A percentile compares a stretch with the other conserved stretches of the same genome.
Conservation (phyloP, 495 filamentous ascomycete genomes). For the Podospora appendiculata region DNA sequence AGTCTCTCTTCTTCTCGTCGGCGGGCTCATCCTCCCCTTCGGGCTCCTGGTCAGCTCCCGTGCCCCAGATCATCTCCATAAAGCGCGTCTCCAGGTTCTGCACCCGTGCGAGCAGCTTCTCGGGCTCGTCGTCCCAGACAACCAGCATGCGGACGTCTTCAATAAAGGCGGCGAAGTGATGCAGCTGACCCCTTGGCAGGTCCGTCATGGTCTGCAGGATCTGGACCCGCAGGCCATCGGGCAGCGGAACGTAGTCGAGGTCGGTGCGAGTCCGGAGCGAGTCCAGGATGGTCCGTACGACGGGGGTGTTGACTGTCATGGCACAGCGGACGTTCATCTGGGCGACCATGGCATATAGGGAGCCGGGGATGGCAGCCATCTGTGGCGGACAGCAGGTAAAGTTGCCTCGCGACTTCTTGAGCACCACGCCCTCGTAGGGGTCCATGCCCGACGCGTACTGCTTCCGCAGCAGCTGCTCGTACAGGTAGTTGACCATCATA, state of each 20-base stretch:
- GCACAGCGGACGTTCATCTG: slow-evolving; percentile 47
- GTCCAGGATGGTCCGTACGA: slow-evolving; percentile 19
- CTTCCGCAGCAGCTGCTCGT: slow-evolving; percentile 49
- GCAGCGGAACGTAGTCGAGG: slow-evolving; percentile 45
- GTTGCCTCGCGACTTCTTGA: slow-evolving; percentile 46
- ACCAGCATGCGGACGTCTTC: slow-evolving; percentile 46
- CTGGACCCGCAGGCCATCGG: slow-evolving; percentile 50
- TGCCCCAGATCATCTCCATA: slow-evolving; percentile 48
- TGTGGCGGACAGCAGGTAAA: slow-evolving; percentile 51
- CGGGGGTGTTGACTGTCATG: slow-evolving; percentile 24
- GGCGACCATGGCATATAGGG: slow-evolving; percentile 43
- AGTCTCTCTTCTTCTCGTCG: slow-evolving; percentile 25
- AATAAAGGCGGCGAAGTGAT: slow-evolving; percentile 64
- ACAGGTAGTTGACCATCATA: slow-evolving; percentile 56
- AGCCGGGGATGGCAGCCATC: slow-evolving; percentile 37
- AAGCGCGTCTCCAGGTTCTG: slow-evolving; percentile 41
- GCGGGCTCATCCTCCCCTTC: slow-evolving; percentile 18
- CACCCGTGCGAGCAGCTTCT: slow-evolving; percentile 43
- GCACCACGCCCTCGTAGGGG: slow-evolving; percentile 51
- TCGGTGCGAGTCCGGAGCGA: slow-evolving; percentile 18
- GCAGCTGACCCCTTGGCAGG: slow-evolving; percentile 50
- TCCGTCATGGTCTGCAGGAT: slow-evolving; percentile 48
- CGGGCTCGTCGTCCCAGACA: slow-evolving; percentile 62
- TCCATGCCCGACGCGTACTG: slow-evolving; percentile 47
- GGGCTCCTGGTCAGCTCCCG: slow-evolving; percentile 30